phyloP scores from a whole-genome alignment of 108 stramenopile genomes.

The Stephanodiscus triporus region DNA sequence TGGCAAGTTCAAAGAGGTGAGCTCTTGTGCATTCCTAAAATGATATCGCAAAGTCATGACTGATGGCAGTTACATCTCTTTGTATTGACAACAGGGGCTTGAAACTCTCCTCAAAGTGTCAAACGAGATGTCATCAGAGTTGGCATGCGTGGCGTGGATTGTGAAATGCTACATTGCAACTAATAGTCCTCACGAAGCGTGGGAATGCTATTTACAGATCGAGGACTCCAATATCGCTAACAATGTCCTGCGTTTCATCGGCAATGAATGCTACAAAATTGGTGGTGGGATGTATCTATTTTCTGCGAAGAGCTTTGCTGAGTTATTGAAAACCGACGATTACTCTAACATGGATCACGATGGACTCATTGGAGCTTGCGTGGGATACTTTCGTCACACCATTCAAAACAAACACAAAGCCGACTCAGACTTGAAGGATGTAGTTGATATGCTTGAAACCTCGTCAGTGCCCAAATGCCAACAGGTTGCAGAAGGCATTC shows the following conservation, averaged over 20 bases:
- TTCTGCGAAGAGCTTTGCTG: slow-evolving; percentile 76
- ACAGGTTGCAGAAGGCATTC: slow-evolving; percentile 48
- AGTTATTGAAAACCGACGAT: slow-evolving; percentile 71
- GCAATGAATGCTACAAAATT: slow-evolving; percentile 84
- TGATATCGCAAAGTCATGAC: neutral
- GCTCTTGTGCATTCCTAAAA: neutral
- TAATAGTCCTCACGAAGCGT: slow-evolving; percentile 74
- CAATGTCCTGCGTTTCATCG: slow-evolving; percentile 81
- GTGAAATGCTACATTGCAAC: slow-evolving; percentile 85
- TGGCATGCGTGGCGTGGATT: slow-evolving; percentile 76
- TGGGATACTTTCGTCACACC: slow-evolving; percentile 79
- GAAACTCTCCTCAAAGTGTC: slow-evolving; percentile 69
- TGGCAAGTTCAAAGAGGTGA: slow-evolving; percentile 51
- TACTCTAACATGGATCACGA: slow-evolving; percentile 83
- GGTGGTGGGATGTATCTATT: slow-evolving; percentile 68
- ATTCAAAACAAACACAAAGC: slow-evolving; percentile 52
- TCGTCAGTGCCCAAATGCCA: slow-evolving; percentile 75
- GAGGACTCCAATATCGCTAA: slow-evolving; percentile 66
- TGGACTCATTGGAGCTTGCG: slow-evolving; percentile 81
- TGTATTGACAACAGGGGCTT: slow-evolving; percentile 31
- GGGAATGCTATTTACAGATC: slow-evolving; percentile 86
- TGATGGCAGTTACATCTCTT: neutral
- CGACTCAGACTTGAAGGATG: slow-evolving; percentile 55
- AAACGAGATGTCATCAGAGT: slow-evolving; percentile 66
- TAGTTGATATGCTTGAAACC: slow-evolving; percentile 68